Evolutionary conservation across 1,139 yeast species (phyloP).

Genomic region (Pichia sp.): DNA sequence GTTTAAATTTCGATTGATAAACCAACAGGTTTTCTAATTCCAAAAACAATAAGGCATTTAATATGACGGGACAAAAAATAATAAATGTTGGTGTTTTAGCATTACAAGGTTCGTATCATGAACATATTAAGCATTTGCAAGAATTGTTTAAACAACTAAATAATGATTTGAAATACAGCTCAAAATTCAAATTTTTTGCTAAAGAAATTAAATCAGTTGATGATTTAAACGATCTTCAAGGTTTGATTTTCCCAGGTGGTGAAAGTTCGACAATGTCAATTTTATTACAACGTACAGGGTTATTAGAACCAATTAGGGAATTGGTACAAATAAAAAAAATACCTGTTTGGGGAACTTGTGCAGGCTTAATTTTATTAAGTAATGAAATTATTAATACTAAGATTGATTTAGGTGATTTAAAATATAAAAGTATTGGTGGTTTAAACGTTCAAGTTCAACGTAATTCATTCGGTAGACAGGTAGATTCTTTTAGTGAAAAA

Average conservation of each 20-base stretch:
- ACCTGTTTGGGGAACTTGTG: slow-evolving; percentile 84
- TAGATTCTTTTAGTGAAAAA: slow-evolving; percentile 53
- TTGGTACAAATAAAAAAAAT: slow-evolving; percentile 44
- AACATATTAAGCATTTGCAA: slow-evolving; percentile 54
- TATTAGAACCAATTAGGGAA: slow-evolving; percentile 49
- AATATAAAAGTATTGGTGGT: slow-evolving; percentile 58
- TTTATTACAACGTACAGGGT: slow-evolving; percentile 59
- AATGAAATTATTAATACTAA: slow-evolving; percentile 50
- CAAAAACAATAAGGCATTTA: too few species aligned
- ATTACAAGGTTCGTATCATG: slow-evolving; percentile 74
- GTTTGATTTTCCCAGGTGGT: slow-evolving; percentile 70
- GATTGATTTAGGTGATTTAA: slow-evolving; percentile 32
- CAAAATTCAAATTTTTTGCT: slow-evolving; percentile 29
- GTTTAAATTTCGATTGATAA: too few species aligned
- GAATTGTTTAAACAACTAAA: slow-evolving; percentile 36
- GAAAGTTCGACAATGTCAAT: slow-evolving; percentile 75
- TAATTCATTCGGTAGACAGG: slow-evolving; percentile 77
- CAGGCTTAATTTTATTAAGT: slow-evolving; percentile 69
- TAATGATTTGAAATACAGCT: slow-evolving; percentile 13
- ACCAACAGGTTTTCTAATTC: too few species aligned
- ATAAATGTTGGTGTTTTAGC: slow-evolving; percentile 62
- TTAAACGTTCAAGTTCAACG: slow-evolving; percentile 59
- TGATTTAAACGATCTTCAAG: slow-evolving; percentile 48
- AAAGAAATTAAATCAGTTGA: slow-evolving; percentile 48
- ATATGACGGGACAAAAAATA: slow-evolving; percentile 4